Conservation (phyloP, 768 basidiomycete genomes). For the Gloeophyllum trabeum region DNA sequence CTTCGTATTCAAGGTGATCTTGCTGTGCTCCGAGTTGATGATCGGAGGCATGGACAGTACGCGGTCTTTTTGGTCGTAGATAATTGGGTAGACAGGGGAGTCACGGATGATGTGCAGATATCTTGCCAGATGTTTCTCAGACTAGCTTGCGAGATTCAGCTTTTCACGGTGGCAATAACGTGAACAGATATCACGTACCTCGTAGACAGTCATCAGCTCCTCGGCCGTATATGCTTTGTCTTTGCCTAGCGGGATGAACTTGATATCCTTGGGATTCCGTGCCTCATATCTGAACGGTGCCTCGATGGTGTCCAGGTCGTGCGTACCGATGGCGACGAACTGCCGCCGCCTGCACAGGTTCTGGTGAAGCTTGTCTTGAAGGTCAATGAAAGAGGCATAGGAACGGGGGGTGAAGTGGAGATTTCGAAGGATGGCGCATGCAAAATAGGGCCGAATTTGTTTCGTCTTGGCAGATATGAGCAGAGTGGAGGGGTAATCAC, state of each 20-base stretch:
- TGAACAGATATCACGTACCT: no score
- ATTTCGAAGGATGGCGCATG: conserved; percentile 83
- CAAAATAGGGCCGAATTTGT: conserved; percentile 82
- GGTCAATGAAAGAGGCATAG: conserved; percentile 94
- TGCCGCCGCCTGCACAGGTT: conserved; percentile 87
- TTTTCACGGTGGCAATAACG: no score
- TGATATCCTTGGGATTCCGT: conserved; percentile 75
- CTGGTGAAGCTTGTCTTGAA: conserved; percentile 98
- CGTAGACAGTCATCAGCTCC: conserved; percentile 88
- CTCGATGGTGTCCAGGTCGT: conserved; percentile 85
- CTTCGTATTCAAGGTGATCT: conserved; percentile 86
- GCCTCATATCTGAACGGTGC: conserved; percentile 86
- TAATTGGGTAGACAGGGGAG: conserved; percentile 94
- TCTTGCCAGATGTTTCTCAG: conserved; percentile 81
- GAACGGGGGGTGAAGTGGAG: conserved; percentile 79
- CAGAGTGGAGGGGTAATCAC: background rate
- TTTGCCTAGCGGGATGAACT: conserved; percentile 83
- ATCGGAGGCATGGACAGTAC: conserved; percentile 98
- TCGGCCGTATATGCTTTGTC: conserved; percentile 70
- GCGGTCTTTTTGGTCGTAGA: conserved; percentile 81
- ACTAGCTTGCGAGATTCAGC: no score
- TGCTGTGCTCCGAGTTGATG: conserved; percentile 95
- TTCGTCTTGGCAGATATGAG: conserved; percentile 41
- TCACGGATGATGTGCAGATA: conserved; percentile 92
- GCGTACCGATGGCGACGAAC: conserved; percentile 94